Conservation (phyloP, 352 stramenopile species). For the Globisporangium orthogonon region DNA sequence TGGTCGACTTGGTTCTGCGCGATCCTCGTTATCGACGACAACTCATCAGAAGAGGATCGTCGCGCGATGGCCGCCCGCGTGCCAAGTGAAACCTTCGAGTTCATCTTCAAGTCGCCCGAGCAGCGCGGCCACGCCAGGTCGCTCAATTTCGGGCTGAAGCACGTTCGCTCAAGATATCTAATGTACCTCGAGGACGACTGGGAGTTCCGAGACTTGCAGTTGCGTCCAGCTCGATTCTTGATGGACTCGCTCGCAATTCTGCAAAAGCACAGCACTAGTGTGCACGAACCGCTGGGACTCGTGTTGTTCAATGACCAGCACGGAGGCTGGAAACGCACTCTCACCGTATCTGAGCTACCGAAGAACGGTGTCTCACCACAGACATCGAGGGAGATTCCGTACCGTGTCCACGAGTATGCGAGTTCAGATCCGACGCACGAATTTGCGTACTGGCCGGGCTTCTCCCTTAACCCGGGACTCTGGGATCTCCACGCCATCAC, state of each 20-base stretch:
- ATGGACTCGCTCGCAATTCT: slow-evolving; percentile 16
- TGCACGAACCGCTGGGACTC: slow-evolving; percentile 18
- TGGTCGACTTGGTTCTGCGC: slow-evolving; percentile 27
- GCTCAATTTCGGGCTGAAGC: slow-evolving; percentile 31
- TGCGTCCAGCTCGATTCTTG: slow-evolving; percentile 9
- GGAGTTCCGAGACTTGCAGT: slow-evolving; percentile 13
- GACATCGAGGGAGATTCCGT: slow-evolving; percentile 13
- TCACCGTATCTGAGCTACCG: background rate
- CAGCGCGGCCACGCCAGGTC: slow-evolving; percentile 41
- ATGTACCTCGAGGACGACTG: slow-evolving; percentile 71
- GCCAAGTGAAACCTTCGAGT: slow-evolving; percentile 22
- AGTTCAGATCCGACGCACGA: slow-evolving; percentile 22
- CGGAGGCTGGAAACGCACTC: slow-evolving; percentile 14
- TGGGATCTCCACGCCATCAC: slow-evolving; percentile 29
- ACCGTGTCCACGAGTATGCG: slow-evolving; percentile 48
- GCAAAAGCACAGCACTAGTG: slow-evolving; percentile 7
- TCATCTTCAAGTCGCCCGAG: slow-evolving; percentile 22
- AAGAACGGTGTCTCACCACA: background rate
- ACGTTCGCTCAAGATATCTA: slow-evolving; percentile 30
- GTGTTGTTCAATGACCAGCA: slow-evolving; percentile 53
- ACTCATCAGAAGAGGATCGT: slow-evolving; percentile 30
- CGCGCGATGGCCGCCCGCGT: slow-evolving; percentile 24
- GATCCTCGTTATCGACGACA: slow-evolving; percentile 53
- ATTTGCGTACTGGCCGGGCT: slow-evolving; percentile 57
- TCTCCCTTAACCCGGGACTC: slow-evolving; percentile 54